Conservation (phyloP, 305 asterid genomes). For the Fraxinus sp. region DNA sequence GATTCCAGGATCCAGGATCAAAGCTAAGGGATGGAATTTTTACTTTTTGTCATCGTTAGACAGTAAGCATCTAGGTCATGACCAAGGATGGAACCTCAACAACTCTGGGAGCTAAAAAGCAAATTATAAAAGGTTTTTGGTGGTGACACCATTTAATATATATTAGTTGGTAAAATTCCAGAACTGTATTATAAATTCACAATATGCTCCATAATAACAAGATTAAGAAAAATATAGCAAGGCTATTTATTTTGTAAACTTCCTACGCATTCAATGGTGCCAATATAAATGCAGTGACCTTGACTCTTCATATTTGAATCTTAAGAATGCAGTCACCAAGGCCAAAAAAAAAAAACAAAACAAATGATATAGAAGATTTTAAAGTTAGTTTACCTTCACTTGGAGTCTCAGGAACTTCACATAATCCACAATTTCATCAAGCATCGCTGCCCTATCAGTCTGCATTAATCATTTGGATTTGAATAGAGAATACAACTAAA, state of each 20-base stretch:
- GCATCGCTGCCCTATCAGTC: neutral
- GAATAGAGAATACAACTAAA: neutral
- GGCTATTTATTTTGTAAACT: neutral
- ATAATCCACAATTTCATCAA: neutral
- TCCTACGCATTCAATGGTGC: neutral
- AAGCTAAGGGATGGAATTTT: neutral
- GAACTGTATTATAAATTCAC: neutral
- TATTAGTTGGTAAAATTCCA: neutral
- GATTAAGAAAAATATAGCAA: neutral
- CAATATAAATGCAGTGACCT: neutral
- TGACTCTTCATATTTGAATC: neutral
- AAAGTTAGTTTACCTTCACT: neutral
- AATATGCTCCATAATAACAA: neutral
- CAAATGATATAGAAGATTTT: neutral
- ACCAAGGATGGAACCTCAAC: slow-evolving; percentile 7
- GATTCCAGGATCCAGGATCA: neutral
- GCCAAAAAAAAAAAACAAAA: neutral
- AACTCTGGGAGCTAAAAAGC: neutral
- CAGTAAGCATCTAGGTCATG: neutral
- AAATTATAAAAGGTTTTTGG: neutral
- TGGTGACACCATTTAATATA: neutral
- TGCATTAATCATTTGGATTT: neutral
- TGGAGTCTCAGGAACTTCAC: neutral
- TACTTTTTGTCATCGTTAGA: neutral
- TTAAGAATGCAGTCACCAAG: neutral